phyloP scores from a whole-genome alignment of 768 basidiomycete genomes.

The Tulasnella sp. region DNA sequence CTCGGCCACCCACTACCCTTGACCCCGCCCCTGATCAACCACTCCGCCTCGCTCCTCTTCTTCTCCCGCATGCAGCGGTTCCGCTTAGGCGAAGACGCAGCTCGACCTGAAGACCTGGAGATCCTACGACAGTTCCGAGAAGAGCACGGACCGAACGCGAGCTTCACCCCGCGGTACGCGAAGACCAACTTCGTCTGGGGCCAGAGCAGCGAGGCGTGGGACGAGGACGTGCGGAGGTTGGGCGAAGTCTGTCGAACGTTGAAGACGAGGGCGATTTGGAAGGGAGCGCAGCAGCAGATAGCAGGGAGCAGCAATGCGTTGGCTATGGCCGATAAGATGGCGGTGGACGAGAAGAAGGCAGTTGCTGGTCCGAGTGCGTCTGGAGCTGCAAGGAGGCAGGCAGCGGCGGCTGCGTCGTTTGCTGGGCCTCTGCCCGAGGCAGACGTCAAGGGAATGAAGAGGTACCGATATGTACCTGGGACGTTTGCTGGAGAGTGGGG shows the following conservation, averaged over 20 bases:
- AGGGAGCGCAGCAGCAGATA: background rate
- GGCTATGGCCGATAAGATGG: background rate
- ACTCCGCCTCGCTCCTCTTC: slow-evolving; percentile 36
- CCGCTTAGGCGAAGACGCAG: slow-evolving; percentile 10
- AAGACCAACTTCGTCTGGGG: slow-evolving; percentile 17
- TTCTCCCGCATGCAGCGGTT: slow-evolving; percentile 36
- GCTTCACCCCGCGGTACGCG: slow-evolving; percentile 17
- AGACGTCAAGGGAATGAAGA: slow-evolving; percentile 3
- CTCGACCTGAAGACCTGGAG: slow-evolving; percentile 2
- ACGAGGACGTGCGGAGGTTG: slow-evolving; percentile 1
- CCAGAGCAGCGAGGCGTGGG: background rate
- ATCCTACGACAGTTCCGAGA: background rate
- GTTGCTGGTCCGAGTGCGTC: background rate
- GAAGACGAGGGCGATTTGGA: slow-evolving; percentile 22
- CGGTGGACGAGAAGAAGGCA: background rate
- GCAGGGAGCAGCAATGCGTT: background rate
- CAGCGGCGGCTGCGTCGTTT: slow-evolving; percentile 2
- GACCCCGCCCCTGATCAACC: slow-evolving; percentile 29
- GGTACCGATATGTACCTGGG: slow-evolving; percentile 31
- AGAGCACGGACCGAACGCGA: background rate
- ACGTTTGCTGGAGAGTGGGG: slow-evolving; percentile 37
- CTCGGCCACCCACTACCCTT: slow-evolving; percentile 29
- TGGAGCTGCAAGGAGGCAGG: background rate
- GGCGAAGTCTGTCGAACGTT: slow-evolving; percentile 6
- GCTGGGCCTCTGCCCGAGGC: background rate